A percentile compares a stretch with the other conserved stretches of the same genome.
These are phyloP conservation scores for Cryptosporidium sp. DNA, from an alignment of 169 alveolate species.

Conservation along the genomic window DNA sequence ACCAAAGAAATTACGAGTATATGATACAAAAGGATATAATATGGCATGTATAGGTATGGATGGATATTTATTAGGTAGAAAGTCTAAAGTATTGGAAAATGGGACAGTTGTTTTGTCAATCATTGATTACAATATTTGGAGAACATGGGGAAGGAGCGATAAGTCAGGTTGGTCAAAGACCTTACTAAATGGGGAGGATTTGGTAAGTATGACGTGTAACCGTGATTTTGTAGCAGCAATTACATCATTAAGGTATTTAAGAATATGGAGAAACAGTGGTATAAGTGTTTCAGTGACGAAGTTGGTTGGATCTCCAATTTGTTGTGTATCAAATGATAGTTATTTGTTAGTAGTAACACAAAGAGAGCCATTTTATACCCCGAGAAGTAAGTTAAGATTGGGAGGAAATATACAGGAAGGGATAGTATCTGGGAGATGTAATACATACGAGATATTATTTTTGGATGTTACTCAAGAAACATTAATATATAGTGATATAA, in stretches of 20 bases:
- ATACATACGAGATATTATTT: constrained; percentile 39
- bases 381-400: background rate
- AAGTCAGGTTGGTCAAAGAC: constrained; percentile 64
- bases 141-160: constrained; percentile 75
- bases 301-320: constrained; percentile 38
- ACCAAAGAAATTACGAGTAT: constrained; percentile 53
- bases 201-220: constrained; percentile 55
- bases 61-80: constrained; percentile 64
- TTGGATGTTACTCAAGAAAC: constrained; percentile 21
- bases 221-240: constrained; percentile 47
- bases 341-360: constrained; percentile 60
- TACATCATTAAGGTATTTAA: constrained; percentile 70
- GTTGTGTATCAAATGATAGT: constrained; percentile 71
- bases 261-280: constrained; percentile 74
- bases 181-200: constrained; percentile 35
- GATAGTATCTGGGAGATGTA: constrained; percentile 43
- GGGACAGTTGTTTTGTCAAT: constrained; percentile 36
- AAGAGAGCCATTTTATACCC: constrained; percentile 58
- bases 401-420: background rate
- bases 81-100: constrained; percentile 47
- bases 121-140: constrained; percentile 54
- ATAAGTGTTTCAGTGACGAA: constrained; percentile 24
- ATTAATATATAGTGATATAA: constrained; percentile 32
- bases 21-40: constrained; percentile 64
- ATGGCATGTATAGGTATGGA: constrained; percentile 62